Conservation (phyloP, 441 rosid genomes). For the Heliophila coronopifolia region DNA sequence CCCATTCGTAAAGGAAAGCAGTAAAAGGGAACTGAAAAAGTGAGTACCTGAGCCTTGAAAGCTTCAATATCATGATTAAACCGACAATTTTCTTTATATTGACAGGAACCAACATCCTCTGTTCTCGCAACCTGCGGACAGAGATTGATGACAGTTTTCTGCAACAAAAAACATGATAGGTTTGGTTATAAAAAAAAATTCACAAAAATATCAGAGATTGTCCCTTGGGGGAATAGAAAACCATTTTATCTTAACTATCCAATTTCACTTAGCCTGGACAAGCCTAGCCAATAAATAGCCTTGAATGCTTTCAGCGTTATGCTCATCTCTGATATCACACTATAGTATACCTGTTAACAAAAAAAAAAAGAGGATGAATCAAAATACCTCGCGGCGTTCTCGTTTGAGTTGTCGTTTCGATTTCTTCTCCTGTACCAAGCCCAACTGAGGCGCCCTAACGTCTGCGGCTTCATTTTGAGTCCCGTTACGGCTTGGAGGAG, state of each 20-base stretch:
- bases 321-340: background rate
- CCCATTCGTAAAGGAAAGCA: background rate
- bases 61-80: slow-evolving; percentile 76
- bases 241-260: too few species aligned
- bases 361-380: background rate
- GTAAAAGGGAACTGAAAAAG: background rate
- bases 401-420: slow-evolving; percentile 88
- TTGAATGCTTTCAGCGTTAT: background rate
- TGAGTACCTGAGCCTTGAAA: slow-evolving; percentile 61
- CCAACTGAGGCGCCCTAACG: slow-evolving; percentile 27
- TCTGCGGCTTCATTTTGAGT: slow-evolving; percentile 31
- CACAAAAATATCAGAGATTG: too few species aligned
- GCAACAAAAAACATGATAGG: background rate
- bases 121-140: slow-evolving; percentile 69
- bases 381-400: slow-evolving; percentile 63
- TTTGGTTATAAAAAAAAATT: too few species aligned
- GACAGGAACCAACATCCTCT: slow-evolving; percentile 58
- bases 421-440: slow-evolving; percentile 67
- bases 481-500: slow-evolving; percentile 45
- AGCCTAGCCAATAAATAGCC: background rate
- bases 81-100: slow-evolving; percentile 57
- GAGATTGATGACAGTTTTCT: slow-evolving; percentile 49
- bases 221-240: too few species aligned
- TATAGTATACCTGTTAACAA: too few species aligned
- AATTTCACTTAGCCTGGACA: too few species aligned